Percentiles rank a stretch among this genome's conserved stretches.
Evolutionary conservation across 805 yeast genomes (phyloP).

Genomic region (Tetrapisispora iriomotensis): DNA sequence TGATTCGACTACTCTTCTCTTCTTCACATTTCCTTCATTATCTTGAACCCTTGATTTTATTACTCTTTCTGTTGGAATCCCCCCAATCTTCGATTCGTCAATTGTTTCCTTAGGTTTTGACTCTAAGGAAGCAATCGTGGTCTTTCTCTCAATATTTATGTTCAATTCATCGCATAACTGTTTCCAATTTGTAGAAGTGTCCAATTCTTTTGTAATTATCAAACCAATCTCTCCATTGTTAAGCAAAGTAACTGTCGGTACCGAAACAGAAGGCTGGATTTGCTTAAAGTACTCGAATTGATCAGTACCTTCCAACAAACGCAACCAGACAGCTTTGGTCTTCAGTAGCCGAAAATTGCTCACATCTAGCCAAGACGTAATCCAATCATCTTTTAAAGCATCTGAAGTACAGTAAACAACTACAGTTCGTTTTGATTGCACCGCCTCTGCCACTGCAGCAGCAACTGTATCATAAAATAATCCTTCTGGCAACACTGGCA

Average conservation of each 20-base stretch:
- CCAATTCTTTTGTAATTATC: too few species aligned
- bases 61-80: too few species aligned
- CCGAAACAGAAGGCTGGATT: conserved; percentile 40
- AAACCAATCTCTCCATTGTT: conserved; percentile 22
- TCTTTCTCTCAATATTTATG: too few species aligned
- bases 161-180: too few species aligned
- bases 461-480: conserved; percentile 17
- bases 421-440: conserved; percentile 29
- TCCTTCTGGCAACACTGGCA: background rate
- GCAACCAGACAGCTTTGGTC: conserved; percentile 29
- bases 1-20: background rate
- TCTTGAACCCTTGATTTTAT: conserved; percentile 33
- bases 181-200: background rate
- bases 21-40: conserved; percentile 11
- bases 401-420: conserved; percentile 30
- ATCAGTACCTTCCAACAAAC: conserved; percentile 32
- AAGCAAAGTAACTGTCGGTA: conserved; percentile 53
- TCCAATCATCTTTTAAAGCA: conserved; percentile 20
- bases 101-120: too few species aligned
- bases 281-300: conserved; percentile 43
- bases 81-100: too few species aligned
- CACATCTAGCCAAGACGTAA: conserved; percentile 6
- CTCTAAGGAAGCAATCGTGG: too few species aligned
- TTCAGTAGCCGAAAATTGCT: background rate
- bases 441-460: conserved; percentile 34